These are phyloP conservation scores for Alloteropsis angusta DNA, from an alignment of 202 grass and related monocot genomes.

Conservation along the genomic window DNA sequence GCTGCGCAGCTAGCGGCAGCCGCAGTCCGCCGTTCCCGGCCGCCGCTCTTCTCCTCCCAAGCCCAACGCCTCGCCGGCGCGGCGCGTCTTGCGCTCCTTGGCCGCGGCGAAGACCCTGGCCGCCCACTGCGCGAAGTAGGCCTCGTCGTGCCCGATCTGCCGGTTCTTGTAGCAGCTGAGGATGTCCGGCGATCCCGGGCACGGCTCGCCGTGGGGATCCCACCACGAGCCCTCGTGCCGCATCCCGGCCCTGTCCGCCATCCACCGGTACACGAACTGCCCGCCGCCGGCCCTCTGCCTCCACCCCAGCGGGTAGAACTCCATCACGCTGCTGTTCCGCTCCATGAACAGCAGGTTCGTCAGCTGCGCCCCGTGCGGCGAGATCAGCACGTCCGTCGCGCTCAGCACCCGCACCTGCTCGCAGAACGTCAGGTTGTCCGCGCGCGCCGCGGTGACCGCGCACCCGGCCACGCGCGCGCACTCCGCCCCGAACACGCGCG, in stretches of 20 bases:
- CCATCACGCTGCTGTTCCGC: constrained; percentile 54
- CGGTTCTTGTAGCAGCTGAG: constrained; percentile 39
- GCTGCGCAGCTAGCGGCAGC: constrained; percentile 3
- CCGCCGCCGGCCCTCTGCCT: constrained; percentile 29
- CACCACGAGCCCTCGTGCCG: constrained; percentile 59
- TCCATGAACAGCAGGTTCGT: constrained; percentile 70
- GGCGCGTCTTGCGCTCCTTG: constrained; percentile 27
- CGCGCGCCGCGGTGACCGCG: constrained; percentile 16
- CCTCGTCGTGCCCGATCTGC: constrained; percentile 38
- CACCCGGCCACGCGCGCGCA: constrained; percentile 34
- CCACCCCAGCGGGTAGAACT: constrained; percentile 68
- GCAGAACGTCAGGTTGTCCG: constrained; percentile 56
- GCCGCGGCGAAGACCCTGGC: constrained; percentile 38
- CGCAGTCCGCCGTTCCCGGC: not conserved
- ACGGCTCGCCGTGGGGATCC: constrained; percentile 35
- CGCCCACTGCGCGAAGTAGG: constrained; percentile 46
- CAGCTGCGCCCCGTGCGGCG: constrained; percentile 59
- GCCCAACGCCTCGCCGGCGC: no score
- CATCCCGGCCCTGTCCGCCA: constrained; percentile 42
- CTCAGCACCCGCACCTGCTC: constrained; percentile 58
- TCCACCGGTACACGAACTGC: constrained; percentile 55
- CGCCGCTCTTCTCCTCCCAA: not conserved
- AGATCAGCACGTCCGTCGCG: constrained; percentile 50
- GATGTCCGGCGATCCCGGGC: not conserved
- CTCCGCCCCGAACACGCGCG: constrained; percentile 31